Evolutionary conservation across 2,329 filamentous ascomycete species (phyloP).

Genomic region (Colletotrichum falcatum): DNA sequence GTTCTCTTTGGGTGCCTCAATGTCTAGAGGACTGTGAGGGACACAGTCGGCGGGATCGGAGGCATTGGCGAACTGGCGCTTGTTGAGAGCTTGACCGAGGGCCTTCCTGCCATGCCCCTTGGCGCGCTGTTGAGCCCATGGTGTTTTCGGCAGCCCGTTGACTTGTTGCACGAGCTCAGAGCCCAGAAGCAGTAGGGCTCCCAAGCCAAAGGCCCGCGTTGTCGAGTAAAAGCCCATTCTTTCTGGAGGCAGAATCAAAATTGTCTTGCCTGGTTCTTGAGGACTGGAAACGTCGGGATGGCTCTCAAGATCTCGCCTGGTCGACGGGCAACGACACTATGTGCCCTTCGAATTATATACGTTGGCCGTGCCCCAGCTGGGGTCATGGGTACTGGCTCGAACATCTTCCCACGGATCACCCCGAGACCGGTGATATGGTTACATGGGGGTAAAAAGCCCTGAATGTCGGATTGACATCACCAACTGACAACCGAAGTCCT

Average conservation of each 20-base stretch:
- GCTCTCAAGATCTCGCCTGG: neutral
- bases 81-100: conserved; percentile 22
- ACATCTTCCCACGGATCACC: neutral
- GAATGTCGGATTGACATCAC: neutral
- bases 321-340: fast-evolving
- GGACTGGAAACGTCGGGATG: neutral
- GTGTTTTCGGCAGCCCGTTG: conserved; percentile 21
- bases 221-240: conserved; percentile 21
- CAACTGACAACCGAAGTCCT: neutral
- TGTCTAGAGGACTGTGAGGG: conserved; percentile 20
- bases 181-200: conserved; percentile 23
- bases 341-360: neutral
- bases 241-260: neutral
- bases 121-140: conserved; percentile 34
- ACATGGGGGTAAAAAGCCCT: neutral
- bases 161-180: conserved; percentile 13
- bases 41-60: conserved; percentile 23
- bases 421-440: conserved; percentile 23
- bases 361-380: fast-evolving
- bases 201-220: conserved; percentile 18
- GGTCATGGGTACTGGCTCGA: neutral
- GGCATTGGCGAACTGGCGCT: conserved; percentile 24
- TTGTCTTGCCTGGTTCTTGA: neutral
- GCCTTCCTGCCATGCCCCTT: conserved; percentile 33
- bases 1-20: conserved; percentile 55